Base-by-base conservation (phyloP, 192 early-diverging fungal species). In the Coemansia sp. region DNA sequence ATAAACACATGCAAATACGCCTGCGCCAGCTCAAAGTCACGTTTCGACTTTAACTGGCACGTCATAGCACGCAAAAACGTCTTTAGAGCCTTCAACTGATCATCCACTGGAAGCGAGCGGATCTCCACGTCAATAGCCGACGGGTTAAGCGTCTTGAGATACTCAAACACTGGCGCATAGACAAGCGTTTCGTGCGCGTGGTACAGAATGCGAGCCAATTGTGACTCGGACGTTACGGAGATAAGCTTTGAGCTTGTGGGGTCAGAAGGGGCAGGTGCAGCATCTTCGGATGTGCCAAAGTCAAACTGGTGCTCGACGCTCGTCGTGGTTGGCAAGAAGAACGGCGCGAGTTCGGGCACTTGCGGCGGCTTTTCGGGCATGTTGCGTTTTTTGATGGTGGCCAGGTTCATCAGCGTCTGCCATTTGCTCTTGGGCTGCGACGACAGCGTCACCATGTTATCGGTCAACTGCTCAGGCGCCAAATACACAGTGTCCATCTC, bases 311-410 rank as follows among this genome's bases (percentile, higher is more conserved):
- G 87, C 37, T 85, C 80, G 11, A 86, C 83, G 32, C 32, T 35
- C 32, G 8, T 35, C 4, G 93, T 60, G 1, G 93, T 92, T 10
- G 89, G 89, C 67, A 98, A 75, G 80, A 98, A 98, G 85, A 98
- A 98, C 22, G 95, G 94, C 15, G 94, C 92, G 47, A 87, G 86
- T 67, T 96, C 94, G 17, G 93, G 92, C 11, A 85, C 84, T 68
- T 94, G 92, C n/a, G 93, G 90, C n/a, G 92, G 84, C 70, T 91
- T 88, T 51, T 83, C 87, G 15, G 96, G 92, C 68, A 90, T 90
- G 82, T 95, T 98, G 59, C 96, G 91, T 69, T 92, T 85, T 84
- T 96, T 95, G 79, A 96, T 94, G 2, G 87, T 86, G 5, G 97
- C 92, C 67, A 97, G 70, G 70, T 88, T 93, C 56, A 97, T 75